These are phyloP conservation scores for Tricholoma bakamatsutake DNA, from an alignment of 768 basidiomycete genomes.

Conservation along the genomic window DNA sequence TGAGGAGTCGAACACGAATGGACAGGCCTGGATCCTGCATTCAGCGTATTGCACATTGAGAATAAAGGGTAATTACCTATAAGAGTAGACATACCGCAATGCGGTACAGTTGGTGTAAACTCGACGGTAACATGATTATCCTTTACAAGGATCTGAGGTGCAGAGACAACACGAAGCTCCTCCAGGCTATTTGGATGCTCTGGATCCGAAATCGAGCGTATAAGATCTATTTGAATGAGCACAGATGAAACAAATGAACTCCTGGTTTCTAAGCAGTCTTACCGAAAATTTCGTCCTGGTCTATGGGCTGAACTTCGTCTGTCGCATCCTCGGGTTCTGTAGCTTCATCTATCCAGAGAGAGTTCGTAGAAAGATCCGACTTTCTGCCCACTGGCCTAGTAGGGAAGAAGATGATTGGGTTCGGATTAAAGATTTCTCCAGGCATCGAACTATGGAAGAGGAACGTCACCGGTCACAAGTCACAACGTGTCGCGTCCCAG, in stretches of 20 bases:
- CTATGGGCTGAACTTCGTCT: slow-evolving; percentile 66
- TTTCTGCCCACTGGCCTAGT: slow-evolving; percentile 41
- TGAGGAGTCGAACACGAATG: slow-evolving; percentile 86
- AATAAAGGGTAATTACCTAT: slow-evolving; percentile 57
- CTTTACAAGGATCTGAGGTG: slow-evolving; percentile 63
- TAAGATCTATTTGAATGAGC: slow-evolving; percentile 55
- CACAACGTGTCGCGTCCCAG: slow-evolving; percentile 4
- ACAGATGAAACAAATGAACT: background rate
- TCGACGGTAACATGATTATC: slow-evolving; percentile 77
- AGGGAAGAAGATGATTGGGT: slow-evolving; percentile 74
- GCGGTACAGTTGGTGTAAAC: slow-evolving; percentile 96
- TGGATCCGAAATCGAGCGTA: slow-evolving; percentile 89
- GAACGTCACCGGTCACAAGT: slow-evolving; percentile 21
- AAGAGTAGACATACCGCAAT: slow-evolving; percentile 95
- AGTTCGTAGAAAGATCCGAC: slow-evolving; percentile 35
- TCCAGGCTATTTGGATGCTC: slow-evolving; percentile 94
- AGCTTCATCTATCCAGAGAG: slow-evolving; percentile 57
- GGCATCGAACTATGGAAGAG: slow-evolving; percentile 29
- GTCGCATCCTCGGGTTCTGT: slow-evolving; percentile 40
- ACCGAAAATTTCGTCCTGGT: slow-evolving; percentile 94
- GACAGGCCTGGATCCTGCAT: slow-evolving; percentile 61
- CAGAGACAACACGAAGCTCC: slow-evolving; percentile 91
- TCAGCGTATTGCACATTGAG: slow-evolving; percentile 3
- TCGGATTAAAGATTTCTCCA: slow-evolving; percentile 76
- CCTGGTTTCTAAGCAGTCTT: slow-evolving; percentile 9